phyloP scores from a whole-genome alignment of 768 basidiomycete genomes.

The Russula sp. region DNA sequence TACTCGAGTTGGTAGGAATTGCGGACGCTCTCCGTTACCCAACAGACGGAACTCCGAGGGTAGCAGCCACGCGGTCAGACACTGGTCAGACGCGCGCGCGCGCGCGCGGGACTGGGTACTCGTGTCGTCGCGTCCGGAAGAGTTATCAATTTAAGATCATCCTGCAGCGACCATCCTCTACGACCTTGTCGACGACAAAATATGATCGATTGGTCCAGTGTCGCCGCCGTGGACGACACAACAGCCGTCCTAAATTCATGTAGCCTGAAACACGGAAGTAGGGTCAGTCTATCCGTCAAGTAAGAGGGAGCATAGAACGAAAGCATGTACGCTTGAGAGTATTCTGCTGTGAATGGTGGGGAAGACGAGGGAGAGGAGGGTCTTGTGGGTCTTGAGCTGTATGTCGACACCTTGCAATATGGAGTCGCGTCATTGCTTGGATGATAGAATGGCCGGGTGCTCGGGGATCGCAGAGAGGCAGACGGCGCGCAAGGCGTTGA shows the following conservation, averaged over 20 bases:
- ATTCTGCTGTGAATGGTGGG: slow-evolving; percentile 73
- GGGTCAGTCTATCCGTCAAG: neutral
- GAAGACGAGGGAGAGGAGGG: slow-evolving; percentile 81
- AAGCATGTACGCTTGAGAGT: slow-evolving; percentile 68
- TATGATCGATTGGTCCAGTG: slow-evolving; percentile 90
- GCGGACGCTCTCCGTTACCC: slow-evolving; percentile 58
- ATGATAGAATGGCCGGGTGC: too few relatives aligned
- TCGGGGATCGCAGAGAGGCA: slow-evolving; percentile 72
- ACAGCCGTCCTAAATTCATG: slow-evolving; percentile 91
- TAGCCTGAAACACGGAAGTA: slow-evolving; percentile 64
- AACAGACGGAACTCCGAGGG: too few relatives aligned
- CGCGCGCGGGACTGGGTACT: slow-evolving; percentile 66
- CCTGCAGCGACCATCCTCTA: slow-evolving; percentile 56
- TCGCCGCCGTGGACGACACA: slow-evolving; percentile 95
- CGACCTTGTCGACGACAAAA: too few relatives aligned
- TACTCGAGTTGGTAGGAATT: slow-evolving; percentile 79
- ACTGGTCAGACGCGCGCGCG: too few relatives aligned
- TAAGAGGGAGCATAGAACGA: neutral
- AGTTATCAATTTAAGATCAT: slow-evolving; percentile 45
- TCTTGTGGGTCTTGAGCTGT: slow-evolving; percentile 74
- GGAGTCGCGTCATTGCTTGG: slow-evolving; percentile 80
- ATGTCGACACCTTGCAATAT: slow-evolving; percentile 95
- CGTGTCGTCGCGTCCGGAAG: slow-evolving; percentile 53
- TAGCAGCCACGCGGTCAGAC: slow-evolving; percentile 89
- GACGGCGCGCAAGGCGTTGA: slow-evolving; percentile 83